Base-by-base conservation (phyloP, 306 rosid species). In the Dicorynia guianensis region DNA sequence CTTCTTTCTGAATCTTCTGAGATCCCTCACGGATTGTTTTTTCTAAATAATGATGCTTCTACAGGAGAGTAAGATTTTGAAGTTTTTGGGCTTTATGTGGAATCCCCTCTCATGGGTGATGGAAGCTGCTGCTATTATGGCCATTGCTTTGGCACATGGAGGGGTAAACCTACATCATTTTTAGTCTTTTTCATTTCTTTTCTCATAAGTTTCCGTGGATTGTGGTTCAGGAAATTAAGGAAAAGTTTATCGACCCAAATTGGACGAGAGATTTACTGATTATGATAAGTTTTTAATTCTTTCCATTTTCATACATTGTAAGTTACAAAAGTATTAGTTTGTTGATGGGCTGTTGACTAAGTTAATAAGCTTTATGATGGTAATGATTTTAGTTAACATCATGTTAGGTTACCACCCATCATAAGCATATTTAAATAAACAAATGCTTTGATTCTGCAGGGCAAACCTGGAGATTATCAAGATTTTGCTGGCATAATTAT, bases 101-200 rank as follows among this genome's bases (percentile, higher is more conserved):
- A 90, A 91, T 85, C 96, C 96, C 74, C 63, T 90, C 9, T 90
- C 96, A 64, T 90, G 96, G 96, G 93, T 90, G n/a, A 90, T 90
- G 96, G 96, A 88, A 85, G 96, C 93, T 69, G 96, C 91, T 75
- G 91, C 93, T 69, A 4, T 91, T 75, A 87, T 88, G 88, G 93
- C 96, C 76, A 80, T 91, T 81, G 90, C 44, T 44, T 72, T 91
- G 74, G 84, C 96, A 49, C 96, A 89, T 44, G 83, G 84, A 79
- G 89, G 87, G 81, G 96, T 91, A 83, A 82, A 57, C 71, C 39
- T 53, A 35, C 34, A 48, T 18, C 18, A 52, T 35, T 38, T 38
- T 9, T 20, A 18, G 4, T 13, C 5, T 40, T 66, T 66, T 18
- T 0, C 34, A 4, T 5, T 66, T 4, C 10, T 34, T 35, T 76